These are phyloP conservation scores for Botrytis cinerea DNA, from an alignment of 2,329 filamentous ascomycete species.

Conservation along the genomic window DNA sequence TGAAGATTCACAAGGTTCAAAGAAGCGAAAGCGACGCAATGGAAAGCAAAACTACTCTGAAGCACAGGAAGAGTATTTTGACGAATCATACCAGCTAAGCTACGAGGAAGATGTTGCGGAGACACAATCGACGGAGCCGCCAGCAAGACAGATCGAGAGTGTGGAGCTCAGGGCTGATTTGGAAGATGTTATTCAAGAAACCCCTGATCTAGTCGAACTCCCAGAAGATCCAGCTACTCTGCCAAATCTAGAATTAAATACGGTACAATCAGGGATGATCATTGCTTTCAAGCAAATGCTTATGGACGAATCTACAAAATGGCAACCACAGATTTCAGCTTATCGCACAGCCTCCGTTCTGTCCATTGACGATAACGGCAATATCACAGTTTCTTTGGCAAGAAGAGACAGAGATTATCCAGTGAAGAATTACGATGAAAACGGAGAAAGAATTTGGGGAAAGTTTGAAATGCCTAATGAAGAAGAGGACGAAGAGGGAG, in stretches of 20 bases:
- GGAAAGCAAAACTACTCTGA: conserved; percentile 47
- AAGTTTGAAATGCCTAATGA: conserved; percentile 75
- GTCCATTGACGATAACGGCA: conserved; percentile 53
- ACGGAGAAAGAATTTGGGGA: conserved; percentile 72
- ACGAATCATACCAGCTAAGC: conserved; percentile 39
- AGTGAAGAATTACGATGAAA: conserved; percentile 63
- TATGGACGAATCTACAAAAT: conserved; percentile 62
- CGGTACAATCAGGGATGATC: conserved; percentile 60
- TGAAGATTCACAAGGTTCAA: conserved; percentile 43
- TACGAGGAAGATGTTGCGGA: conserved; percentile 41
- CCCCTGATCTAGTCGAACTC: conserved; percentile 63
- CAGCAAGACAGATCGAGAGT: conserved; percentile 26
- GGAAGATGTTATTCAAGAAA: conserved; percentile 35
- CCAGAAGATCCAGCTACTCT: conserved; percentile 59
- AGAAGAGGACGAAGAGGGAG: conserved; percentile 55
- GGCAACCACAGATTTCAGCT: conserved; percentile 64
- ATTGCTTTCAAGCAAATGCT: conserved; percentile 68
- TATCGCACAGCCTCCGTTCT: conserved; percentile 68
- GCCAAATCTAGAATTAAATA: conserved; percentile 50
- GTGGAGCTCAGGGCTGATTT: conserved; percentile 36
- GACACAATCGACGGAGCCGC: conserved; percentile 33
- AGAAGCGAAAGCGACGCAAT: conserved; percentile 53
- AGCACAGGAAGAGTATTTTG: conserved; percentile 44
- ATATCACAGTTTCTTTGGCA: conserved; percentile 65
- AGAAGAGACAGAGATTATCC: conserved; percentile 63